phyloP scores from a whole-genome alignment of 2,329 filamentous ascomycete genomes.

The Acrodontium crateriforme region DNA sequence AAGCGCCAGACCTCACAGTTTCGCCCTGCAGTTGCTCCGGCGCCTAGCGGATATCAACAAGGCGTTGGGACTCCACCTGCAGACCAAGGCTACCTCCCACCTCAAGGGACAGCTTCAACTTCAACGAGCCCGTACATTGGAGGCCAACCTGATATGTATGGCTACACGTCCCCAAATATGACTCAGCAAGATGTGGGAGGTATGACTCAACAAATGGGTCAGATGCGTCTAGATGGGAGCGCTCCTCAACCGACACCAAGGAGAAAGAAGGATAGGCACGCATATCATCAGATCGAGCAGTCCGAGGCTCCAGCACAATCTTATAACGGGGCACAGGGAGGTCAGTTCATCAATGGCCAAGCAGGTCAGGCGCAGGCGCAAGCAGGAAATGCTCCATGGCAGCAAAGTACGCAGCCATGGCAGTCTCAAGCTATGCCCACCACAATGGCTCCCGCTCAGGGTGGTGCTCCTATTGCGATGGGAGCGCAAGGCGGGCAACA shows the following conservation, averaged over 20 bases:
- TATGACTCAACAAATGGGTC: constrained; percentile 62
- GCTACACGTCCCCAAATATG: constrained; percentile 1
- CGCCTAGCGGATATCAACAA: constrained; percentile 32
- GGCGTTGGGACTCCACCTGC: constrained; percentile 17
- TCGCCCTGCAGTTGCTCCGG: constrained; percentile 30
- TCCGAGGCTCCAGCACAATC: constrained; percentile 48
- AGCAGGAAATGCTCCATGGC: constrained; percentile 24
- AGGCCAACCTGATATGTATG: constrained; percentile 6
- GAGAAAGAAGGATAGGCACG: constrained; percentile 95
- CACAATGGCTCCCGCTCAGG: constrained; percentile 6
- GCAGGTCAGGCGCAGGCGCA: constrained; percentile 14
- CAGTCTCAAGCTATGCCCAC: constrained; percentile 16
- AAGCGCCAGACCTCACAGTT: constrained; percentile 17
- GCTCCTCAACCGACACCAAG: constrained; percentile 37
- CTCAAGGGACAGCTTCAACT: constrained; percentile 5
- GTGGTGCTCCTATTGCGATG: constrained; percentile 19
- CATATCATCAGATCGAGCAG: constrained; percentile 74
- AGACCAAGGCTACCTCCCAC: constrained; percentile 31
- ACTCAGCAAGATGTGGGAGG: constrained; percentile 27
- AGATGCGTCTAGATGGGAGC: constrained; percentile 50
- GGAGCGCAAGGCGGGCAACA: constrained; percentile 11
- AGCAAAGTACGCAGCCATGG: constrained; percentile 23
- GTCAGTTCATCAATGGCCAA: constrained; percentile 43
- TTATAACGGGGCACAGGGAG: constrained; percentile 54
- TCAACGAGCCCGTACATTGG: constrained; percentile 14